Conservation (phyloP, 2,329 filamentous ascomycete genomes). For the Sarocladium strictum region DNA sequence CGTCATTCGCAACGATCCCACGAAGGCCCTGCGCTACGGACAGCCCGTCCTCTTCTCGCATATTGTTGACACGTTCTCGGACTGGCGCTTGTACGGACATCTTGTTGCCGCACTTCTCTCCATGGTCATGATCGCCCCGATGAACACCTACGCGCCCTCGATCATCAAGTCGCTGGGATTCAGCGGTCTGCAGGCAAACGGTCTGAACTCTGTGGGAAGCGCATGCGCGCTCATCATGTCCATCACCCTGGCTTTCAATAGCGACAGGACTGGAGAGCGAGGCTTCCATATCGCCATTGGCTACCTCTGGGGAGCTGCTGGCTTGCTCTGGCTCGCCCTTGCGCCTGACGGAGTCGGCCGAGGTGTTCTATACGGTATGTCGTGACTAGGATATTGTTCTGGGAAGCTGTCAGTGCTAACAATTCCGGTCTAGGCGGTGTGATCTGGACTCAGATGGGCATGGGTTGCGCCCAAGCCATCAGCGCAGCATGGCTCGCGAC, state of each 20-base stretch:
- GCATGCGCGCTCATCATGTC: conserved; percentile 21
- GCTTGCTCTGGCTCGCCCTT: conserved; percentile 21
- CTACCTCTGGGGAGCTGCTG: conserved; percentile 20
- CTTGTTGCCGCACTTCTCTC: conserved; percentile 20
- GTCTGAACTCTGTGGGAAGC: conserved; percentile 22
- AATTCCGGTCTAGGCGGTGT: too few relatives aligned
- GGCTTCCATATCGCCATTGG: conserved; percentile 22
- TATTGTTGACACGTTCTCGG: conserved; percentile 19
- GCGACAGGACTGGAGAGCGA: conserved; percentile 22
- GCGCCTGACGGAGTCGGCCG: conserved; percentile 18
- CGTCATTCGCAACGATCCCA: conserved; percentile 23
- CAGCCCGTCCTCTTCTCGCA: conserved; percentile 18
- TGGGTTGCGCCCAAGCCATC: conserved; percentile 24
- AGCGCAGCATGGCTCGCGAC: conserved; percentile 23
- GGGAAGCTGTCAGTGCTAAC: too few relatives aligned
- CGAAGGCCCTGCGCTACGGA: conserved; percentile 19
- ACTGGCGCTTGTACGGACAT: conserved; percentile 24
- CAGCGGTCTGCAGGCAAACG: conserved; percentile 21
- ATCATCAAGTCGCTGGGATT: conserved; percentile 24
- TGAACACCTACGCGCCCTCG: conserved; percentile 24
- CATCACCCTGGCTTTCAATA: conserved; percentile 19
- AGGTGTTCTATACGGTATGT: conserved; percentile 21
- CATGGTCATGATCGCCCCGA: conserved; percentile 25
- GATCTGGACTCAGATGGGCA: conserved; percentile 25
- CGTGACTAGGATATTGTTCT: too few relatives aligned